Conservation (phyloP, 176 grass and related monocot species). For the Bothriochloa decipiens region DNA sequence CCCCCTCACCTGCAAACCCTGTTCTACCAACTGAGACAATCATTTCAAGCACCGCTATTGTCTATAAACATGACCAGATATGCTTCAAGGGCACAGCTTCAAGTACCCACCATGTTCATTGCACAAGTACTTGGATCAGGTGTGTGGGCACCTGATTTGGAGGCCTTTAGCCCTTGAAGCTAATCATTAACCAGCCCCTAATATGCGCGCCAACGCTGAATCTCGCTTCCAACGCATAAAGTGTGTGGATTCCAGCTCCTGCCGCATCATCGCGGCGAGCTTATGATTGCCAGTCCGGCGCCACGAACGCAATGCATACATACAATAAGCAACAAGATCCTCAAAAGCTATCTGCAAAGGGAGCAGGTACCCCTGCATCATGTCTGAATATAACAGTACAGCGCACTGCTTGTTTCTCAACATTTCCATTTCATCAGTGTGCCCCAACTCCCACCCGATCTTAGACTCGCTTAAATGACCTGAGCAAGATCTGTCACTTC, state of each 20-base stretch:
- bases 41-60: neutral
- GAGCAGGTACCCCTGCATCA: conserved; percentile 11
- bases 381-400: conserved; percentile 33
- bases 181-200: conserved; percentile 5
- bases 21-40: conserved; percentile 12
- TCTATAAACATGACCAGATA: no score
- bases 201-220: conserved; percentile 37
- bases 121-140: conserved; percentile 25
- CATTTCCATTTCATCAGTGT: neutral
- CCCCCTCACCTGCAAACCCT: neutral
- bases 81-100: neutral
- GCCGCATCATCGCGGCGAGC: conserved; percentile 7
- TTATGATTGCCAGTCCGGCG: conserved; percentile 39
- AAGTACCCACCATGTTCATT: conserved; percentile 16
- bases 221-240: conserved; percentile 44
- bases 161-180: conserved; percentile 5
- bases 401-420: neutral
- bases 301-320: neutral
- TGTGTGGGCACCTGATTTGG: conserved; percentile 27
- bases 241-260: conserved; percentile 26
- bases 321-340: conserved; percentile 28
- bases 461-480: conserved; percentile 32
- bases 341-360: conserved; percentile 46
- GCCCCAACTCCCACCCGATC: conserved; percentile 15
- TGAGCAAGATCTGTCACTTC: conserved; percentile 27